Conservation (phyloP, 2,329 filamentous ascomycete genomes). For the Calonectria henricotiae region DNA sequence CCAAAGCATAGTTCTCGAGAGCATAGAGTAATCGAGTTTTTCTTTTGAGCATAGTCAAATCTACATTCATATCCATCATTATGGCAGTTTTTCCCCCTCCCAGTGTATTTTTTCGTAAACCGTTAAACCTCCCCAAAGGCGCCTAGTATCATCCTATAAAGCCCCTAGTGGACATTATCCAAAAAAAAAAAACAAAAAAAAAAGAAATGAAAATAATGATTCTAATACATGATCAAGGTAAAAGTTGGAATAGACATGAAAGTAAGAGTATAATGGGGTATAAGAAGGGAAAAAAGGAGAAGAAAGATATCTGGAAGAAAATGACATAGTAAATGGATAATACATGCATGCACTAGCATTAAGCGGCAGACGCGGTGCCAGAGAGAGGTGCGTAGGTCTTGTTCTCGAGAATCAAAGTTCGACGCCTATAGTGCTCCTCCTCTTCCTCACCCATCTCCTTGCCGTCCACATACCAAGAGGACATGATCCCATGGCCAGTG, state of each 20-base stretch:
- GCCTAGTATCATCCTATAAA: not conserved
- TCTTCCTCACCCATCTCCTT: not conserved
- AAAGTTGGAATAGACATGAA: not conserved
- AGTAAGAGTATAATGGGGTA: not conserved
- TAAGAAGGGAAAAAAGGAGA: not conserved
- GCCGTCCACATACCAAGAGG: not conserved
- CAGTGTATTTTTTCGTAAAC: not conserved
- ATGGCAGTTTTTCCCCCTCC: not conserved
- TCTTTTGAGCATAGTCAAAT: not conserved
- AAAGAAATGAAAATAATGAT: not conserved
- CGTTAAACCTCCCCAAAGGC: not conserved
- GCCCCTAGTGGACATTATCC: not conserved
- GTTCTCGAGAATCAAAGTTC: not conserved
- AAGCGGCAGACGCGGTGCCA: not conserved
- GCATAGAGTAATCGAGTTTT: not conserved
- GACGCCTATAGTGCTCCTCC: not conserved
- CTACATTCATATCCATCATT: conserved; percentile 11
- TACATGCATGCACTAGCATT: not conserved
- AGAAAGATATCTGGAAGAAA: not conserved
- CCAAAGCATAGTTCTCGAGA: not conserved
- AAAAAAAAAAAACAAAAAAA: not conserved
- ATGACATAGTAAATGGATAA: not conserved
- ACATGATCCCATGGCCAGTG: not conserved
- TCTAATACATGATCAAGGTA: not conserved
- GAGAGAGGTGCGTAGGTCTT: not conserved